Evolutionary conservation across 2,329 filamentous ascomycete genomes (phyloP), one percentile per base, ranked within the genome.

Genomic region (Trichoderma hamatum): DNA sequence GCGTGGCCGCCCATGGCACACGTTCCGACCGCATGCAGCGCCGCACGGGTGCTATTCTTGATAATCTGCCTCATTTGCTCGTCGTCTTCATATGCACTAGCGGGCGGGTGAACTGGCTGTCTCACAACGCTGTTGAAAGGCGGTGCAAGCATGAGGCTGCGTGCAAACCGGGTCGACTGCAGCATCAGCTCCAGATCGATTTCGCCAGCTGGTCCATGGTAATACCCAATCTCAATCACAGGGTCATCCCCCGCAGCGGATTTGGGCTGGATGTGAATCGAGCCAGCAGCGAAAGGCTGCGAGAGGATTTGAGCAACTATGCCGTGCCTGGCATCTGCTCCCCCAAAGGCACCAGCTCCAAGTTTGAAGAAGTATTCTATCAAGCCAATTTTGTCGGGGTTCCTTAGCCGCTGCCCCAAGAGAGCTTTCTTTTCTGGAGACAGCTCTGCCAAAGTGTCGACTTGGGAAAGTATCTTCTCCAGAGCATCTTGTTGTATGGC

Each of bases 261-360:
- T 3, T 24, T 3, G 21, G 51, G 26, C 19, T 69, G 74, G 61
- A 86, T 80, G 69, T 87, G 85, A 11, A 86, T 77, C 2, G 78
- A 81, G 0, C 85, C 85, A 3, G 79, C 76, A 0, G 83, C 82
- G 34, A 84, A 84, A 0, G 85, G 84, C 73, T 86, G 85, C 70
- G 86, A 84, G 1, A 86, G 75, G 69, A 85, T 82, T 68, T 82
- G 81, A 0, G 86, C 71, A 77, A 85, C 80, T 3, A 82, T 84
- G 10, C 78, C 83, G 68, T 86, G 85, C 67, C 80, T 81, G 70
- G 82, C 85, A 2, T 75, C 77, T 55, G 74, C 68, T 71, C 76
- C 58, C 65, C 76, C 66, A 0, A 82, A 76, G 67, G 78, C 84
- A 79, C 81, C 84, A 68, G 84, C 84, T 4, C 83, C 83, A 1